Conservation (phyloP, 257 asterid species). For the Solanum chmielewskii region DNA sequence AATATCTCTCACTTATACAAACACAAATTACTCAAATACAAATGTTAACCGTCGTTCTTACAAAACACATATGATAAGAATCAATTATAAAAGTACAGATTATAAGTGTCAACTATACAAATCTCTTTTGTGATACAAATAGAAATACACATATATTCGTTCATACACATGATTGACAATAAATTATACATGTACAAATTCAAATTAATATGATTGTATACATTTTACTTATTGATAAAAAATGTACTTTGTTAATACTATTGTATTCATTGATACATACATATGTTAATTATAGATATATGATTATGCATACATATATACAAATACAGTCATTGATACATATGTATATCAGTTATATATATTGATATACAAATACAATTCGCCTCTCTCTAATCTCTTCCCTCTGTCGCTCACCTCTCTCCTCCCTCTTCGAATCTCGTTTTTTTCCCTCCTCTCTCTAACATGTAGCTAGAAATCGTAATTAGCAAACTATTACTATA, state of each 20-base stretch:
- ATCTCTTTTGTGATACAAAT: background rate
- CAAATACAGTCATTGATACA: too few species aligned
- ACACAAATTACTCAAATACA: too few species aligned
- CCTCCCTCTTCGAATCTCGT: background rate
- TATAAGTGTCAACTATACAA: background rate
- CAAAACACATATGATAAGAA: too few species aligned
- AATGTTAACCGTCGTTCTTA: too few species aligned
- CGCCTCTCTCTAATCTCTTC: background rate
- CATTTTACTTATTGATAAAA: too few species aligned
- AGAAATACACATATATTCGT: background rate
- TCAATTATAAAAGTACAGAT: background rate
- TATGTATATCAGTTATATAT: too few species aligned
- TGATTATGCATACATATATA: too few species aligned
- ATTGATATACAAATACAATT: too few species aligned
- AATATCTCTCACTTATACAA: too few species aligned
- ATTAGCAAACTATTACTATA: too few species aligned
- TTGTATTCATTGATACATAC: background rate
- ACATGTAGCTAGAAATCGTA: background rate
- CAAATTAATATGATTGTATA: too few species aligned
- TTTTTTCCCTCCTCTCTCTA: background rate
- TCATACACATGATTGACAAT: background rate
- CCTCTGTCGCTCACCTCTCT: background rate
- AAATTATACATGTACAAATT: background rate
- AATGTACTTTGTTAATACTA: background rate
- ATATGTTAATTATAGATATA: too few species aligned